Base-by-base conservation (phyloP, 306 rosid genomes). In the Dalbergia oliveri region DNA sequence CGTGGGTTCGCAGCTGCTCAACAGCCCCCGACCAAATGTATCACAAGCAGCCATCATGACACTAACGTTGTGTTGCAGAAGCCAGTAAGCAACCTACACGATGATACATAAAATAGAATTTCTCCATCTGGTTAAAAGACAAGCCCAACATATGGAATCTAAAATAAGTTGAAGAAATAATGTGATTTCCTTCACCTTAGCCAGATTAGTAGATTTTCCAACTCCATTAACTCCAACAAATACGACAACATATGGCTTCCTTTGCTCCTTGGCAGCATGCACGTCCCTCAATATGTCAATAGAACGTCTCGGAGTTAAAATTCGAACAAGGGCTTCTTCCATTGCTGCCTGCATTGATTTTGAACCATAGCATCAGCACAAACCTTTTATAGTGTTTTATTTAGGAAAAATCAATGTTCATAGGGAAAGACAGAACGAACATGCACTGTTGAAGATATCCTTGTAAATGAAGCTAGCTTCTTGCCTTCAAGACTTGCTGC, bases 21-120 rank as follows among this genome's bases (percentile, higher is more conserved):
- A 96, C 99, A 67, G 99, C 99, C 67, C 99, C 99, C 6, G 99
- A 96, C 72, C 99, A 85, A 96, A 96, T 61, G 99, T 96, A 81
- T 96, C 99, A 86, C 99, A 96, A 62, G 99, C 99, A 76, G 98
- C 99, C 99, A 96, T 91, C 98, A 86, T 96, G 71, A 96, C 99
- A 77, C 86, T 91, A 69, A 90, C 72, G 0, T 91, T 80, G 80
- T 96, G 99, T 84, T 96, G 94, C 82, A 31, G 88, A 77, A 96
- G 98, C 99, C 99, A 96, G 87, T 96, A 93, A 63, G 99, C 99
- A 89, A 95, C 99, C 99, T 95, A 88, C 74, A 77, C 21, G 72
- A 50, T 57, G 18, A 35, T 47, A 69, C 58, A 65, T 9, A 18
- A 61, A 51, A 65, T 78, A 45, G 72, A 79, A 77, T 39, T 82